Evolutionary conservation across 176 grass and related monocot species (phyloP), one percentile per base, ranked within the genome.

Genomic region (Echinochloa phyllopogon): DNA sequence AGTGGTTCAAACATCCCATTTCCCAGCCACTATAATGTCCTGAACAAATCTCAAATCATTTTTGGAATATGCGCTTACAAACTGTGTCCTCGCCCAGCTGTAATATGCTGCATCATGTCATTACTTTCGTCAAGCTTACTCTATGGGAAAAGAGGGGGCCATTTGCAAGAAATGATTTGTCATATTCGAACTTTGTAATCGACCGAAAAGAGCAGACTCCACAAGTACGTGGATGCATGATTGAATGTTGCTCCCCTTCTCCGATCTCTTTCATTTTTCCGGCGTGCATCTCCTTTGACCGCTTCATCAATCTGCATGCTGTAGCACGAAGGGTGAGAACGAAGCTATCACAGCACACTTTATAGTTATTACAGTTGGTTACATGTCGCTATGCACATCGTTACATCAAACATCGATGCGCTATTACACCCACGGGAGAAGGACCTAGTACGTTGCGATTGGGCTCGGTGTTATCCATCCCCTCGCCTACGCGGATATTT

Each of bases 361-460:
- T 64, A 72, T 29, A 72, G 44, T 80, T 75, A 80, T 41, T 15
- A 60, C 50, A 42, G 82, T 80, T 80, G 68, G 87, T 89, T 50
- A 33, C 44, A 65, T 39, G 87, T 88, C 87, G 47, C 45, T 83
- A 10, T 44, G 86, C 18, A 66, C 25, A 45, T n/a, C n/a, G n/a
- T n/a, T n/a, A n/a, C n/a, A n/a, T n/a, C n/a, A n/a, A n/a, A n/a
- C n/a, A n/a, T n/a, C n/a, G n/a, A n/a, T n/a, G n/a, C n/a, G n/a
- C n/a, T n/a, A n/a, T n/a, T n/a, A n/a, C n/a, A 17, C 37, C 37
- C 4, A 5, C 16, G 20, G 10, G 18, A 62, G 38, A 66, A 65
- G 68, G 75, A 69, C 27, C 43, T n/a, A n/a, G n/a, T n/a, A n/a
- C n/a, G n/a, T n/a, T n/a, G n/a, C n/a, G n/a, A n/a, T n/a, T n/a